phyloP scores from a whole-genome alignment of 768 basidiomycete genomes.

The Lentinula raphanica region DNA sequence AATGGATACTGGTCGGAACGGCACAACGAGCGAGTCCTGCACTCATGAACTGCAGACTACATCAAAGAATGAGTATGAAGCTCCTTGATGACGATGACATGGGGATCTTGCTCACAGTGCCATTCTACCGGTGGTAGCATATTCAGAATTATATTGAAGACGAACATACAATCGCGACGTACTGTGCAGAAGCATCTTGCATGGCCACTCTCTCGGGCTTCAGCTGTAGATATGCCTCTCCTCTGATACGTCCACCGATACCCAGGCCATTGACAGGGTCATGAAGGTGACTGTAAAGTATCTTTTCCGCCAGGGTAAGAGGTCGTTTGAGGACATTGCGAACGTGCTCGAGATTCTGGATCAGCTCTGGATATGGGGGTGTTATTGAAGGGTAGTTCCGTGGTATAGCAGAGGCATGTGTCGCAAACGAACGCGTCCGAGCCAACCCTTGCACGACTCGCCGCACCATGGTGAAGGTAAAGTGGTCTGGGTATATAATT shows the following conservation, averaged over 20 bases:
- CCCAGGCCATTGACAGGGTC: slow-evolving; percentile 71
- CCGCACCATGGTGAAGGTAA: background rate
- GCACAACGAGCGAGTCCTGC: slow-evolving; percentile 80
- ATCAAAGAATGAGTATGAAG: background rate
- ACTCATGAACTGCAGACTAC: slow-evolving; percentile 94
- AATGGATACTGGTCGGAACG: slow-evolving; percentile 91
- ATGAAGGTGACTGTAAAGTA: slow-evolving; percentile 87
- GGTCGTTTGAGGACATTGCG: slow-evolving; percentile 70
- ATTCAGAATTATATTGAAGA: slow-evolving; percentile 6
- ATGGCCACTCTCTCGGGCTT: slow-evolving; percentile 92
- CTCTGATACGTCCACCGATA: slow-evolving; percentile 65
- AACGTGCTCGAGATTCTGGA: slow-evolving; percentile 65
- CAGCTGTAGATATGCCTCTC: slow-evolving; percentile 86
- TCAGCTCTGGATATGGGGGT: slow-evolving; percentile 74
- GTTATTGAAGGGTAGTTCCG: slow-evolving; percentile 61
- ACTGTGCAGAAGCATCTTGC: slow-evolving; percentile 94
- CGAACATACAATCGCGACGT: slow-evolving; percentile 26
- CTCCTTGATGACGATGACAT: slow-evolving; percentile 3
- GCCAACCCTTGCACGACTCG: background rate
- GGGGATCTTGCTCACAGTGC: slow-evolving; percentile 56
- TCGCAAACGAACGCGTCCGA: slow-evolving; percentile 22
- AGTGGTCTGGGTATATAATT: too few species aligned
- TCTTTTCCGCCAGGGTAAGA: slow-evolving; percentile 95
- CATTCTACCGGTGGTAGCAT: slow-evolving; percentile 48
- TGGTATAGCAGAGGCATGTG: slow-evolving; percentile 30